A percentile compares a stretch with the other conserved stretches of the same genome.
These are phyloP conservation scores for Auriculariales sp. DNA, from an alignment of 768 basidiomycete genomes.

Conservation along the genomic window DNA sequence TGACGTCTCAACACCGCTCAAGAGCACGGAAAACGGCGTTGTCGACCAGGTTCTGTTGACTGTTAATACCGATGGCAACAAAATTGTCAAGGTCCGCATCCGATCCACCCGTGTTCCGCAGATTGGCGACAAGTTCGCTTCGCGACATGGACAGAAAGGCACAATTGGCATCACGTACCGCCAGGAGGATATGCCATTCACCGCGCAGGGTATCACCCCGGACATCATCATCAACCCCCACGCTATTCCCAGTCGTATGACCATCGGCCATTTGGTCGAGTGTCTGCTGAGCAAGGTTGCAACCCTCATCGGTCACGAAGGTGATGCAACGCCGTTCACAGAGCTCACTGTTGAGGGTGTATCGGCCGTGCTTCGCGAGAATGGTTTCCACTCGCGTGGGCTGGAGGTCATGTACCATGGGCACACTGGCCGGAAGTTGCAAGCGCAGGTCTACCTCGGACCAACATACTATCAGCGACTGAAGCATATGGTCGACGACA, in stretches of 20 bases:
- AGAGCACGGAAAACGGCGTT: constrained; percentile 95
- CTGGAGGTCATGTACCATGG: constrained; percentile 98
- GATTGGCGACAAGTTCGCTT: constrained; percentile 98
- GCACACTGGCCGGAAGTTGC: constrained; percentile 93
- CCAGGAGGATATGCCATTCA: constrained; percentile 99
- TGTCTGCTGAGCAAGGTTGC: constrained; percentile 94
- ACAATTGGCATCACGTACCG: constrained; percentile 99
- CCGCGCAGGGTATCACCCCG: constrained; percentile 88
- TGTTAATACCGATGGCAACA: constrained; percentile 89
- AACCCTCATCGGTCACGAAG: constrained; percentile 90
- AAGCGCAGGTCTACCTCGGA: constrained; percentile 95
- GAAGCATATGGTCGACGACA: constrained; percentile 99
- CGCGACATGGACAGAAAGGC: constrained; percentile 98
- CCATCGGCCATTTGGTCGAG: constrained; percentile 98
- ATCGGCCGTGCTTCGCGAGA: constrained; percentile 75
- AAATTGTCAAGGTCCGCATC: constrained; percentile 96
- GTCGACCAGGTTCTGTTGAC: constrained; percentile 96
- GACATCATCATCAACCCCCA: constrained; percentile 99
- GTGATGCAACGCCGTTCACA: constrained; percentile 97
- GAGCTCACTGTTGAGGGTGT: constrained; percentile 96
- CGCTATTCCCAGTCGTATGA: constrained; percentile 99
- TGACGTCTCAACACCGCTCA: constrained; percentile 94
- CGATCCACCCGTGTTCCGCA: constrained; percentile 94
- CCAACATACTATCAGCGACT: constrained; percentile 98
- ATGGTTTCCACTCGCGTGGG: constrained; percentile 94